Evolutionary conservation across 805 yeast genomes (phyloP).

Genomic region (Yarrowia sp.): DNA sequence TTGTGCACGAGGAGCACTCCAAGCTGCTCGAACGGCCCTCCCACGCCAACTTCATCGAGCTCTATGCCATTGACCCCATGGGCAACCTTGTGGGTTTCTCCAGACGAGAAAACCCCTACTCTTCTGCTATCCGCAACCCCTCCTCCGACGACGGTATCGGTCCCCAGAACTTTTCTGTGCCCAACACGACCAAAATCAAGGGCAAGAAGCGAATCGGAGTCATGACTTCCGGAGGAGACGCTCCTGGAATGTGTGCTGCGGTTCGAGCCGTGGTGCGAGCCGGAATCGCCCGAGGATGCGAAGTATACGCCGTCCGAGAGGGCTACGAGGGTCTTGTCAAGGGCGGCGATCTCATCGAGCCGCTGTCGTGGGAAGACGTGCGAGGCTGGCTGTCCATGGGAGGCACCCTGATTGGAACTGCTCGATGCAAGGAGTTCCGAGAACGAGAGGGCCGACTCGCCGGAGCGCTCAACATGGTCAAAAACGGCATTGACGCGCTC

Average conservation of each 20-base stretch:
- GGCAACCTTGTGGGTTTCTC: slow-evolving; percentile 86
- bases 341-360: slow-evolving; percentile 80
- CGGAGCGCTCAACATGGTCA: slow-evolving; percentile 85
- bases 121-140: slow-evolving; percentile 24
- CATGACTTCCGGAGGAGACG: slow-evolving; percentile 98
- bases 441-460: slow-evolving; percentile 83
- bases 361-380: slow-evolving; percentile 92
- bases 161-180: background rate
- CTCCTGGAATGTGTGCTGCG: slow-evolving; percentile 98
- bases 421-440: slow-evolving; percentile 84
- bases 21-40: slow-evolving; percentile 59
- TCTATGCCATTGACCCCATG: slow-evolving; percentile 81
- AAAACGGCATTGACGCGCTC: slow-evolving; percentile 89
- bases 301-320: slow-evolving; percentile 88
- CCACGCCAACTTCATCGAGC: slow-evolving; percentile 74
- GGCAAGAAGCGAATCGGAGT: slow-evolving; percentile 74
- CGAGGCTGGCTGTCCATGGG: slow-evolving; percentile 92
- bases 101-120: slow-evolving; percentile 51
- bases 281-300: slow-evolving; percentile 86
- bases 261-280: slow-evolving; percentile 96
- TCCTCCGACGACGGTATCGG: background rate
- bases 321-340: slow-evolving; percentile 92
- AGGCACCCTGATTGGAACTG: slow-evolving; percentile 96
- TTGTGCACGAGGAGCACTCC: background rate
- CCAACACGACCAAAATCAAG: slow-evolving; percentile 11